Evolutionary conservation across 2,329 filamentous ascomycete species (phyloP).

Genomic region (Fusarium virguliforme): DNA sequence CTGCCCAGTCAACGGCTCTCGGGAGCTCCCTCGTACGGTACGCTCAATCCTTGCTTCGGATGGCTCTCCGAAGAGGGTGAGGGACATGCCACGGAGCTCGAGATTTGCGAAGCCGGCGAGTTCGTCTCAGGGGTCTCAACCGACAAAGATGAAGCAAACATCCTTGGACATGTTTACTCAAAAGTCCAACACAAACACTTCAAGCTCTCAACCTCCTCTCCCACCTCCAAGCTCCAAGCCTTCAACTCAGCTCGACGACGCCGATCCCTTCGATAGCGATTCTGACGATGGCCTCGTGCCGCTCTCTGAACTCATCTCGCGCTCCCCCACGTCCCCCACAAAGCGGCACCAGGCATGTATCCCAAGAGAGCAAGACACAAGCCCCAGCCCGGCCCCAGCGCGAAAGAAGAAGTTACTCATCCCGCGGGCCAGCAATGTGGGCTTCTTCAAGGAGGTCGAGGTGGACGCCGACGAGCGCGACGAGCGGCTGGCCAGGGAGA

Average conservation of each 20-base stretch:
- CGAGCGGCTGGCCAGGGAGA: conserved; percentile 45
- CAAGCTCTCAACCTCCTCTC: conserved; percentile 21
- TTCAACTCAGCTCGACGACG: neutral
- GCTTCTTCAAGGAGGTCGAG: conserved; percentile 59
- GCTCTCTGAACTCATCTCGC: conserved; percentile 32
- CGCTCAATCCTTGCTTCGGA: conserved; percentile 45
- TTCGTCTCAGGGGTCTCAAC: conserved; percentile 26
- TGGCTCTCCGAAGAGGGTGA: conserved; percentile 44
- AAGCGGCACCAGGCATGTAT: conserved; percentile 28
- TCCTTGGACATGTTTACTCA: conserved; percentile 54
- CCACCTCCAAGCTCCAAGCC: neutral
- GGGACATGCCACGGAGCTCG: conserved; percentile 4
- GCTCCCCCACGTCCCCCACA: conserved; percentile 22
- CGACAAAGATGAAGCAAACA: conserved; percentile 53
- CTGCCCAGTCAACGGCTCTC: conserved; percentile 38
- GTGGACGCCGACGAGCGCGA: conserved; percentile 50
- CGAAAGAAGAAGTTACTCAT: conserved; percentile 60
- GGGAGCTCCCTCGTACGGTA: conserved; percentile 48
- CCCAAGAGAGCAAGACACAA: conserved; percentile 17
- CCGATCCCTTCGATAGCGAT: conserved; percentile 31
- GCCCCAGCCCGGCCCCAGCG: conserved; percentile 39
- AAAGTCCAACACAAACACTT: conserved; percentile 21
- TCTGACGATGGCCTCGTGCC: conserved; percentile 40
- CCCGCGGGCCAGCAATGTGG: conserved; percentile 56
- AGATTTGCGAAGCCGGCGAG: conserved; percentile 10